Conservation (phyloP, 345 rosid species). For the Aquilaria sinensis region DNA sequence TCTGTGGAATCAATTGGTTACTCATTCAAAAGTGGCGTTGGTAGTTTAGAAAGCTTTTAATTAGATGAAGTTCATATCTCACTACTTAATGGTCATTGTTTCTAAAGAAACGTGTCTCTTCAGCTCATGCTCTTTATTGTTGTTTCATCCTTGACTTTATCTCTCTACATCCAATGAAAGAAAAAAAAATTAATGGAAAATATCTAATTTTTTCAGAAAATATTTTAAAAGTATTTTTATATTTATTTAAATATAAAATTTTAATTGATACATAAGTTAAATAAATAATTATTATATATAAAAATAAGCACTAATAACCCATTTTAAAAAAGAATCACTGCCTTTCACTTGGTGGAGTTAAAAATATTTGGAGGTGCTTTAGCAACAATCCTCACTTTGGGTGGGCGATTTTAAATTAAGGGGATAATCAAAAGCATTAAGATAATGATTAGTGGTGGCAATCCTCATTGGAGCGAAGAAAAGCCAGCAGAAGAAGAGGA, state of each 20-base stretch:
- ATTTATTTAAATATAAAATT: background rate
- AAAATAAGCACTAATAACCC: too few species aligned
- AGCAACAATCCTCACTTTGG: too few species aligned
- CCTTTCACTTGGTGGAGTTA: too few species aligned
- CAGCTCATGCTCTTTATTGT: background rate
- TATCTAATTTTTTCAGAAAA: background rate
- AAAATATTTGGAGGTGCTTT: too few species aligned
- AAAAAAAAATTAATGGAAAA: background rate
- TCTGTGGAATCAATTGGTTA: too few species aligned
- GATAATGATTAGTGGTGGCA: constrained; percentile 16
- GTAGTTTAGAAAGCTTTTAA: too few species aligned
- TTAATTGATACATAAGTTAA: background rate
- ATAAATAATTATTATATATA: background rate
- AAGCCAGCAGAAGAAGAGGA: constrained; percentile 12
- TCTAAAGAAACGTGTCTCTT: background rate
- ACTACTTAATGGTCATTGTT: background rate
- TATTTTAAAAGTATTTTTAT: background rate
- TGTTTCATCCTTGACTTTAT: background rate
- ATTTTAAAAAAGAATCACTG: too few species aligned
- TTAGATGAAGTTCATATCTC: too few species aligned
- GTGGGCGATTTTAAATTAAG: too few species aligned
- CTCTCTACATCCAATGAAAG: background rate
- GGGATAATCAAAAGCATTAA: too few species aligned
- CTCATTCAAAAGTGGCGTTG: too few species aligned
- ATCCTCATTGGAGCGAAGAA: constrained; percentile 21